phyloP scores from a whole-genome alignment of 2,329 filamentous ascomycete species.

The Arthrobotrys entomopaga region DNA sequence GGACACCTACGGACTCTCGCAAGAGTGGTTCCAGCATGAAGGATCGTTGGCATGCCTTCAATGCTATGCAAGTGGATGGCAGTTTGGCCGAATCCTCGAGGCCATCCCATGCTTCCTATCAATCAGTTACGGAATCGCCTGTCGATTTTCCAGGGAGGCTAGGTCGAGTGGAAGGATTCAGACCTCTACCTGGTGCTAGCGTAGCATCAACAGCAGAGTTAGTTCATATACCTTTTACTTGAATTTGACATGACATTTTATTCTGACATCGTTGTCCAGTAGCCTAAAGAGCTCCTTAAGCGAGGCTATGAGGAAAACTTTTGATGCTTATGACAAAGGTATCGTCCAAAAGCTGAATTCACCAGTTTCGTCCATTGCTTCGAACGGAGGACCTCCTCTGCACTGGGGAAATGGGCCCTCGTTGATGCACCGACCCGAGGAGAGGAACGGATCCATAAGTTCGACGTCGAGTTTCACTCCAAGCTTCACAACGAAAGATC shows the following conservation, averaged over 20 bases:
- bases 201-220: slow-evolving; percentile 50
- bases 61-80: slow-evolving; percentile 50
- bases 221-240: neutral
- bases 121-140: slow-evolving; percentile 19
- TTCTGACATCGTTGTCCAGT: slow-evolving; percentile 26
- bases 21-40: slow-evolving; percentile 51
- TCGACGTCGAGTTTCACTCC: slow-evolving; percentile 46
- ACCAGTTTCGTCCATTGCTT: slow-evolving; percentile 38
- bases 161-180: slow-evolving; percentile 35
- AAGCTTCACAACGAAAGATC: slow-evolving; percentile 39
- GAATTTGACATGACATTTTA: neutral
- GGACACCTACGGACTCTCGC: slow-evolving; percentile 26
- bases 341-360: slow-evolving; percentile 52
- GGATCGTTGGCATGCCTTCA: slow-evolving; percentile 47
- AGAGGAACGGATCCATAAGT: slow-evolving; percentile 48
- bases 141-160: slow-evolving; percentile 25
- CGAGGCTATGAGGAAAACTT: slow-evolving; percentile 53
- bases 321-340: slow-evolving; percentile 53
- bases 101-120: slow-evolving; percentile 22
- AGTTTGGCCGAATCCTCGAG: slow-evolving; percentile 23
- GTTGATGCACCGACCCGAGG: slow-evolving; percentile 45
- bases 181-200: slow-evolving; percentile 28
- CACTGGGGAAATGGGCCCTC: slow-evolving; percentile 37
- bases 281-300: slow-evolving; percentile 51
- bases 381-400: slow-evolving; percentile 25